Percentiles rank a stretch among this genome's conserved stretches.
Conservation (phyloP, 805 yeast species). For the Schwanniomyces occidentalis region DNA sequence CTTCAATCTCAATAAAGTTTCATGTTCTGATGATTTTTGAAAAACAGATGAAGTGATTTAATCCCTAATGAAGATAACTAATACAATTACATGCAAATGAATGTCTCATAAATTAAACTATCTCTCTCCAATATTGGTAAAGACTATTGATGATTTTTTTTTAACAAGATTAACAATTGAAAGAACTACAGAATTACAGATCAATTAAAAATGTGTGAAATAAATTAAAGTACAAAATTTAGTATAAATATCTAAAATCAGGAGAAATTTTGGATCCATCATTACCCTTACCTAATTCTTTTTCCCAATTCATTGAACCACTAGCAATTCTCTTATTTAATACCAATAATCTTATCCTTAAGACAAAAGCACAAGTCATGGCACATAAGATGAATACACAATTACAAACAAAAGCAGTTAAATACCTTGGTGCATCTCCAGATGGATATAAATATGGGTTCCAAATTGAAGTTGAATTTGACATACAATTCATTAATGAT, state of each 20-base stretch:
- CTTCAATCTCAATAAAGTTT: no score
- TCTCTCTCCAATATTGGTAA: no score
- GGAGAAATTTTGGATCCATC: slow-evolving; percentile 43
- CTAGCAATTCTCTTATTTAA: slow-evolving; percentile 44
- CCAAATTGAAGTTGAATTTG: slow-evolving; percentile 59
- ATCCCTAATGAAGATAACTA: no score
- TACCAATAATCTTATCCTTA: slow-evolving; percentile 37
- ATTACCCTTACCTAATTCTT: slow-evolving; percentile 47
- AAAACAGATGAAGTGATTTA: no score
- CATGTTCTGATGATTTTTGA: no score
- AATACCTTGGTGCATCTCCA: slow-evolving; percentile 45
- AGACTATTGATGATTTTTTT: no score
- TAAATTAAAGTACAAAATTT: slow-evolving; percentile 8
- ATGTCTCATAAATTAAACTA: no score
- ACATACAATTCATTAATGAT: slow-evolving; percentile 56
- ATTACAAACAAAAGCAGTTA: slow-evolving; percentile 49
- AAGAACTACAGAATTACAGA: no score
- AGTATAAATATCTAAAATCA: slow-evolving; percentile 44
- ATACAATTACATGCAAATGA: no score
- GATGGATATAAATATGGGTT: slow-evolving; percentile 52
- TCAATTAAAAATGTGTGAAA: no score
- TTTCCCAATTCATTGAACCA: slow-evolving; percentile 52
- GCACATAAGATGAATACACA: slow-evolving; percentile 47
- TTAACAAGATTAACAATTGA: no score
- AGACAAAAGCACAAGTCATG: slow-evolving; percentile 35